A percentile compares a stretch with the other conserved stretches of the same genome.
These are phyloP conservation scores for Botrytis deweyae DNA, from an alignment of 2,329 filamentous ascomycete genomes.

Conservation along the genomic window DNA sequence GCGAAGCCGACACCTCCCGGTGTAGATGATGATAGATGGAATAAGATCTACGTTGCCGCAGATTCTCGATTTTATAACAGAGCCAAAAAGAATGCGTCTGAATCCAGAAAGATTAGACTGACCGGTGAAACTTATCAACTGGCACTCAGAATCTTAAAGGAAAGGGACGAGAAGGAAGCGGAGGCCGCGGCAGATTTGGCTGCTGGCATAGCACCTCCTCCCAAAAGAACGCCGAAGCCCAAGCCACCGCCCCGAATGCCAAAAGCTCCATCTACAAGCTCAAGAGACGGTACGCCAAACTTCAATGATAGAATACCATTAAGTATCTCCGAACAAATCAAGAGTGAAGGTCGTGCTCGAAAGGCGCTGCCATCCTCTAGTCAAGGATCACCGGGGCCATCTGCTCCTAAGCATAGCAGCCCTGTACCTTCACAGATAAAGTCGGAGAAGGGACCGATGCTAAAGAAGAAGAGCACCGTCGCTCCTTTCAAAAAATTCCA, in stretches of 20 bases:
- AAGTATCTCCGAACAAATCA: constrained; percentile 38
- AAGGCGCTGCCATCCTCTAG: constrained; percentile 34
- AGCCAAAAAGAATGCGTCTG: constrained; percentile 32
- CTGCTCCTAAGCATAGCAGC: constrained; percentile 28
- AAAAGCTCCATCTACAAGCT: constrained; percentile 28
- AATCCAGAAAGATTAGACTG: constrained; percentile 33
- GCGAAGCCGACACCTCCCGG: constrained; percentile 36
- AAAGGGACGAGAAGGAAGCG: constrained; percentile 30
- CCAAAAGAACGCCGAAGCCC: constrained; percentile 17
- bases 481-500: constrained; percentile 29
- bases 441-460: constrained; percentile 25
- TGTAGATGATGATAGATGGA: constrained; percentile 37
- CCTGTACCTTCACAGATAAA: constrained; percentile 22
- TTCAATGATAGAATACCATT: constrained; percentile 27
- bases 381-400: constrained; percentile 33
- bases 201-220: constrained; percentile 12
- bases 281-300: constrained; percentile 31
- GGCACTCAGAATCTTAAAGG: constrained; percentile 33
- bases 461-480: constrained; percentile 35
- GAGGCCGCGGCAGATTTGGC: constrained; percentile 26
- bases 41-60: constrained; percentile 38
- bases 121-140: constrained; percentile 33
- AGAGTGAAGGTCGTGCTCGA: constrained; percentile 34
- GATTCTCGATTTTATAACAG: constrained; percentile 39
- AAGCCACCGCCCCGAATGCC: constrained; percentile 29